Evolutionary conservation across 148 eudicot species (phyloP).

Genomic region (Fagopyrum homotropicum): DNA sequence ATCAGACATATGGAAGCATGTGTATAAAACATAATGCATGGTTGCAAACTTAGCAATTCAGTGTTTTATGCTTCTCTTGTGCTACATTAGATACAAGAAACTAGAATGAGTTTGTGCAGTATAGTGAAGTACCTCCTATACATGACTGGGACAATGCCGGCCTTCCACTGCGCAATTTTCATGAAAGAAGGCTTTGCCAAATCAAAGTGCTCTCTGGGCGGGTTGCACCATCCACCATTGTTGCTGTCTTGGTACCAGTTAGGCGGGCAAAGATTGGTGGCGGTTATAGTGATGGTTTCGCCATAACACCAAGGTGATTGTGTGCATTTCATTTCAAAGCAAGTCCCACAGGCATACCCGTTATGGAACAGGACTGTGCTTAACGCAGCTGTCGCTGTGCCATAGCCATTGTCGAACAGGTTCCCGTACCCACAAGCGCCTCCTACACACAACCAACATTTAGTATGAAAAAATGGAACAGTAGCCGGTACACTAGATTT

Average conservation of each 20-base stretch:
- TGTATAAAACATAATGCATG: too few relatives aligned
- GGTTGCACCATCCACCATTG: constrained; percentile 94
- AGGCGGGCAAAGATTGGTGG: constrained; percentile 85
- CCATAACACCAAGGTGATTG: constrained; percentile 51
- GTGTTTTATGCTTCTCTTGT: too few relatives aligned
- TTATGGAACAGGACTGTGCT: constrained; percentile 70
- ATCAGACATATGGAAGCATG: too few relatives aligned
- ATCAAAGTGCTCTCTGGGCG: constrained; percentile 78
- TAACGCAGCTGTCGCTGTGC: constrained; percentile 69
- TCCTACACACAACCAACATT: constrained; percentile 23
- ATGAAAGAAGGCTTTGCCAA: constrained; percentile 68
- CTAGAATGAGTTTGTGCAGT: neutral
- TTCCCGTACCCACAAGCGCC: constrained; percentile 96
- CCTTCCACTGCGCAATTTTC: constrained; percentile 56
- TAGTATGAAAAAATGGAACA: too few relatives aligned
- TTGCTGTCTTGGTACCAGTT: constrained; percentile 53
- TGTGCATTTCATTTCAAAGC: constrained; percentile 56
- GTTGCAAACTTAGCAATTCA: too few relatives aligned
- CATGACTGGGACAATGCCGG: constrained; percentile 71
- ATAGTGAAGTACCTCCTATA: constrained; percentile 50
- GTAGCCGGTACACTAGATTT: too few relatives aligned
- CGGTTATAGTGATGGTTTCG: constrained; percentile 48
- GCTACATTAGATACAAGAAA: neutral
- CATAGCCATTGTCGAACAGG: constrained; percentile 55
- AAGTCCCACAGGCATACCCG: constrained; percentile 70